Evolutionary conservation across 2,329 filamentous ascomycete genomes (phyloP).

Genomic region (Penicillium olsonii): DNA sequence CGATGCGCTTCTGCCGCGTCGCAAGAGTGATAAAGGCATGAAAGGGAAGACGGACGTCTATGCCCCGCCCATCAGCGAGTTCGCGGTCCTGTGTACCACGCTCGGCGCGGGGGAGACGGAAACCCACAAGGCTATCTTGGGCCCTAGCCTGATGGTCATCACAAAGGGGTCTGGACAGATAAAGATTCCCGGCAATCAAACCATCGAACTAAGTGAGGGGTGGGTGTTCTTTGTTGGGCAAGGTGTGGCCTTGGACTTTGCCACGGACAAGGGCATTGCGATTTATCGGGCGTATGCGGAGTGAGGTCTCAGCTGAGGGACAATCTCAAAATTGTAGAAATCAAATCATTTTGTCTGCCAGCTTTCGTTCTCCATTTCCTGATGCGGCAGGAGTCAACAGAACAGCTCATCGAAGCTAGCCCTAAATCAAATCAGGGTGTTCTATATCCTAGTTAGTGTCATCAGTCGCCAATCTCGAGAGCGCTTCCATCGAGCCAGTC

Average conservation of each 20-base stretch:
- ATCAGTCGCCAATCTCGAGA: slow-evolving; percentile 1
- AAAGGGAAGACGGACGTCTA: slow-evolving; percentile 65
- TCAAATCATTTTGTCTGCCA: too few species aligned
- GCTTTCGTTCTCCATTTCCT: background rate
- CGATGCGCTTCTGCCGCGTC: slow-evolving; percentile 57
- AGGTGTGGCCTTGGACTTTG: slow-evolving; percentile 52
- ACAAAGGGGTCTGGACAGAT: slow-evolving; percentile 61
- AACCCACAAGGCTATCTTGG: slow-evolving; percentile 55
- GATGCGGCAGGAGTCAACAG: background rate
- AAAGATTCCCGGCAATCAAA: slow-evolving; percentile 53
- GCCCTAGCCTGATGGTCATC: slow-evolving; percentile 65
- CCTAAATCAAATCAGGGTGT: too few species aligned
- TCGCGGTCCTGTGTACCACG: slow-evolving; percentile 65
- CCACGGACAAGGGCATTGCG: slow-evolving; percentile 46
- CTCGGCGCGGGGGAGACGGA: slow-evolving; percentile 62
- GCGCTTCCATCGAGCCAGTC: slow-evolving; percentile 17
- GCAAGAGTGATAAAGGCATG: slow-evolving; percentile 53
- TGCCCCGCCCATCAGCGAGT: slow-evolving; percentile 69
- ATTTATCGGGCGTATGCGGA: slow-evolving; percentile 51
- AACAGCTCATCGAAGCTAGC: too few species aligned
- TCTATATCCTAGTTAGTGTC: too few species aligned
- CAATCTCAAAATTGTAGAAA: too few species aligned
- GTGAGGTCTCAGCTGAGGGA: slow-evolving; percentile 14
- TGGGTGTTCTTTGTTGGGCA: slow-evolving; percentile 68
- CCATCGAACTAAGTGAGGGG: slow-evolving; percentile 60